Evolutionary conservation across 345 rosid species (phyloP).

Genomic region (Gossypium turneri): DNA sequence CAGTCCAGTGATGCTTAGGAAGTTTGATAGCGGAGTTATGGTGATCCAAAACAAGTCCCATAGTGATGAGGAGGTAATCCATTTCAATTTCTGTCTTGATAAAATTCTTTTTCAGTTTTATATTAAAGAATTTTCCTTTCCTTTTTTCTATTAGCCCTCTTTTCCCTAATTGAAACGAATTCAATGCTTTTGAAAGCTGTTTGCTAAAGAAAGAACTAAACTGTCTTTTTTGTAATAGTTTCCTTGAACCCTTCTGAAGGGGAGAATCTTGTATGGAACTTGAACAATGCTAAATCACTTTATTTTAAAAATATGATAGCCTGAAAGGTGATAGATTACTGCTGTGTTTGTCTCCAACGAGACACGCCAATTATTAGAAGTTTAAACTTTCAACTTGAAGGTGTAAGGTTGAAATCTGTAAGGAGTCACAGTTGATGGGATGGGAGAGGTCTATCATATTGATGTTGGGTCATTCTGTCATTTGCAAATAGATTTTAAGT

Average conservation of each 20-base stretch:
- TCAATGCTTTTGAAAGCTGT: neutral
- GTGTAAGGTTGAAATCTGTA: neutral
- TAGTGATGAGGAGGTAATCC: slow-evolving; percentile 83
- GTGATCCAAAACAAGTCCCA: slow-evolving; percentile 92
- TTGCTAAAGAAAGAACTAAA: neutral
- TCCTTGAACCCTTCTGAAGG: neutral
- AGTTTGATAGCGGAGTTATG: slow-evolving; percentile 96
- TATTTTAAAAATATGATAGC: neutral
- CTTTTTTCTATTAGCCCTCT: neutral
- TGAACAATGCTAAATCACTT: neutral
- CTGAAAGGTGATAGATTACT: neutral
- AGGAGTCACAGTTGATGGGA: neutral
- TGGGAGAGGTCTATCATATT: neutral
- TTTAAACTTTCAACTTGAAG: neutral
- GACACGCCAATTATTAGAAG: neutral
- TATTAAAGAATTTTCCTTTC: neutral
- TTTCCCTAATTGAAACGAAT: neutral
- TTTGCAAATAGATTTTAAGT: neutral
- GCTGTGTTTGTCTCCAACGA: neutral
- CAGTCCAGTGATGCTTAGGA: slow-evolving; percentile 97
- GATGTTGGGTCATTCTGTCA: neutral
- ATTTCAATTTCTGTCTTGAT: slow-evolving; percentile 14
- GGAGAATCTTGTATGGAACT: neutral
- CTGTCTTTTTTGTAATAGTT: neutral
- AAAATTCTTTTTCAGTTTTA: neutral